Evolutionary conservation across 768 basidiomycete species (phyloP).

Genomic region (Leccinum truebloodii): DNA sequence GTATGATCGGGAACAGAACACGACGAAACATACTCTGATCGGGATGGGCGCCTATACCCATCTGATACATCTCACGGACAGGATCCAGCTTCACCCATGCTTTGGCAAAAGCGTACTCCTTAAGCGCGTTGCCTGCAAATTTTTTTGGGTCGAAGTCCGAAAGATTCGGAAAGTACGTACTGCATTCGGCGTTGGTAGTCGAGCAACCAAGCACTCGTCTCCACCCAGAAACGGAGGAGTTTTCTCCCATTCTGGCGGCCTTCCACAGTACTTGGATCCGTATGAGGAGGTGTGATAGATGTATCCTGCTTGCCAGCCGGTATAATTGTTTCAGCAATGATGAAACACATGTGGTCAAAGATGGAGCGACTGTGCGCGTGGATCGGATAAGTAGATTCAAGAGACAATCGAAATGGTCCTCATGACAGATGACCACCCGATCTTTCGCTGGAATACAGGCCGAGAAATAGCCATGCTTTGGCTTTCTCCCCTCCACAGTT

Average conservation of each 20-base stretch:
- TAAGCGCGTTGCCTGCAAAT: constrained; percentile 45
- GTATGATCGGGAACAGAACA: background rate
- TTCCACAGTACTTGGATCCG: constrained; percentile 44
- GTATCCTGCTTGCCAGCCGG: constrained; percentile 37
- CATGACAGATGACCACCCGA: constrained; percentile 63
- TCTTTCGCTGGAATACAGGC: constrained; percentile 55
- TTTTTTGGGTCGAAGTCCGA: constrained; percentile 12
- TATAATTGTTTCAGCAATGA: constrained; percentile 23
- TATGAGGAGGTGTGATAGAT: constrained; percentile 55
- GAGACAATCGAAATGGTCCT: constrained; percentile 27
- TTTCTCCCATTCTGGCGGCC: constrained; percentile 57
- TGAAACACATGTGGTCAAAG: constrained; percentile 45
- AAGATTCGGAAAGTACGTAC: constrained; percentile 33
- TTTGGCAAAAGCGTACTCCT: constrained; percentile 41
- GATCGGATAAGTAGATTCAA: constrained; percentile 13
- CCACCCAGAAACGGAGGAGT: constrained; percentile 80
- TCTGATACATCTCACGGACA: constrained; percentile 71
- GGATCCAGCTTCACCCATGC: constrained; percentile 55
- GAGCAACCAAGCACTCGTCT: constrained; percentile 64
- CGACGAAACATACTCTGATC: constrained; percentile 60
- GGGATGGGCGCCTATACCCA: constrained; percentile 72
- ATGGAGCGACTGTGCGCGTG: constrained; percentile 36
- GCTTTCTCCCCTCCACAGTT: constrained; percentile 69
- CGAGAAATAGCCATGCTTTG: constrained; percentile 57
- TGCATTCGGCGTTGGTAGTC: constrained; percentile 52